These are phyloP conservation scores for Apiotrichum gamsii DNA, from an alignment of 1,284 basidiomycete genomes.

Conservation along the genomic window DNA sequence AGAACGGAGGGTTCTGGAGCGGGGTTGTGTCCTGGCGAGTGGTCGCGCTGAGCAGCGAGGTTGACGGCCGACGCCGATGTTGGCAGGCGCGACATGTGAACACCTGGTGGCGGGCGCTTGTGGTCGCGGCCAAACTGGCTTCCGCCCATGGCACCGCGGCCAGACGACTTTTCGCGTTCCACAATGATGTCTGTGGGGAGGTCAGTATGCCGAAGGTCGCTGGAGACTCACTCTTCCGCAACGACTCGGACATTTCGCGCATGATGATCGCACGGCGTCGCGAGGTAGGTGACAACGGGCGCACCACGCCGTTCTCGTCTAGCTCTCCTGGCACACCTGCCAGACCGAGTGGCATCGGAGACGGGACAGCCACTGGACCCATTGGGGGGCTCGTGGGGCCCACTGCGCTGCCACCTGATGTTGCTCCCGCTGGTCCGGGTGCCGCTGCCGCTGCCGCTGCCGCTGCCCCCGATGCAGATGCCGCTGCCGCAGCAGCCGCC, in stretches of 20 bases:
- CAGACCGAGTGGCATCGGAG: neutral
- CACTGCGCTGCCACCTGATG: too few relatives aligned
- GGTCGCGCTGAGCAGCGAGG: constrained; percentile 20
- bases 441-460: neutral
- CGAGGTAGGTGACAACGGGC: constrained; percentile 36
- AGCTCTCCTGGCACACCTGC: constrained; percentile 8
- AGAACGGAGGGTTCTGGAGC: constrained; percentile 16
- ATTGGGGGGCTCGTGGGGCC: too few relatives aligned
- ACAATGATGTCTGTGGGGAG: constrained; percentile 43
- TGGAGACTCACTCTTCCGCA: constrained; percentile 37
- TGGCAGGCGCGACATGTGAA: constrained; percentile 23
- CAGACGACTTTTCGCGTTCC: constrained; percentile 42
- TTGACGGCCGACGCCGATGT: constrained; percentile 27
- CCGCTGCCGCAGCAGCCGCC: too few relatives aligned
- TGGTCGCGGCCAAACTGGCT: constrained; percentile 13
- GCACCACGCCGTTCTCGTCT: constrained; percentile 27
- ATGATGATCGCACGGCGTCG: constrained; percentile 40
- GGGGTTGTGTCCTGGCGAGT: neutral
- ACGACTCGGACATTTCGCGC: constrained; percentile 43
- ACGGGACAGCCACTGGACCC: too few relatives aligned
- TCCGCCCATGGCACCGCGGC: constrained; percentile 3
- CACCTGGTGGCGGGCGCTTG: constrained; percentile 26
- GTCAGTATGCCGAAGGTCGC: too few relatives aligned
- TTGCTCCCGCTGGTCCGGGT: neutral
- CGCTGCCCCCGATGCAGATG: too few relatives aligned